Conservation (phyloP, 176 grass and related monocot species). For the Bothriochloa decipiens region DNA sequence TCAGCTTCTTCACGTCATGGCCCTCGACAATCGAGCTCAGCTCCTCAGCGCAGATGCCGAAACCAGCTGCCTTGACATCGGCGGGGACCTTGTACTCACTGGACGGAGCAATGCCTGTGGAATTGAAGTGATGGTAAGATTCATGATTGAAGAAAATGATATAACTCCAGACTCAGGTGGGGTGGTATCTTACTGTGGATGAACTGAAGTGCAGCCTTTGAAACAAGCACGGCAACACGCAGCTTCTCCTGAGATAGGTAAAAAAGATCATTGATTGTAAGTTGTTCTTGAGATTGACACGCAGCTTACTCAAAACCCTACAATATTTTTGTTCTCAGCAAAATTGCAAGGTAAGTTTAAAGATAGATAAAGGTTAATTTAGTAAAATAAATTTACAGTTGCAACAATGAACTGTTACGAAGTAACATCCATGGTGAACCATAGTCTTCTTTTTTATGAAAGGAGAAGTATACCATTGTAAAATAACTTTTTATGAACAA, state of each 20-base stretch:
- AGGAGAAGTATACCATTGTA: not conserved
- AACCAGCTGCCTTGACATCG: conserved; percentile 70
- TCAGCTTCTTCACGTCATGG: conserved; percentile 84
- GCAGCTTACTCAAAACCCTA: not conserved
- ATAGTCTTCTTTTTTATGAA: not conserved
- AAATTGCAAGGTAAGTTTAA: not conserved
- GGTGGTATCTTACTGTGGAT: conserved; percentile 60
- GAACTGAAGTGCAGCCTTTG: conserved; percentile 95
- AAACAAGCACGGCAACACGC: conserved; percentile 90
- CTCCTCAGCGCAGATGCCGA: conserved; percentile 80
- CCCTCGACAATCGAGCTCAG: conserved; percentile 80
- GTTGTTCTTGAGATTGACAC: not conserved
- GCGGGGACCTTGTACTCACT: conserved; percentile 75
- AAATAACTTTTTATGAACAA: not conserved
- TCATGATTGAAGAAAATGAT: conserved; percentile 18
- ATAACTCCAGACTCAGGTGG: not conserved
- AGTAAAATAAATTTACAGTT: not conserved
- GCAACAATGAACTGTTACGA: not conserved
- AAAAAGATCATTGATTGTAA: not conserved
- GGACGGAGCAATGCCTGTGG: conserved; percentile 57
- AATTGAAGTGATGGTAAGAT: conserved; percentile 17
- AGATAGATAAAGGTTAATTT: not conserved
- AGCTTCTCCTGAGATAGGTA: conserved; percentile 79
- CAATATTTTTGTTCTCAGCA: conserved; percentile 2
- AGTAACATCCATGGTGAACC: not conserved